These are phyloP conservation scores for Lanmaoa rubissima DNA, from an alignment of 768 basidiomycete genomes.

Conservation along the genomic window DNA sequence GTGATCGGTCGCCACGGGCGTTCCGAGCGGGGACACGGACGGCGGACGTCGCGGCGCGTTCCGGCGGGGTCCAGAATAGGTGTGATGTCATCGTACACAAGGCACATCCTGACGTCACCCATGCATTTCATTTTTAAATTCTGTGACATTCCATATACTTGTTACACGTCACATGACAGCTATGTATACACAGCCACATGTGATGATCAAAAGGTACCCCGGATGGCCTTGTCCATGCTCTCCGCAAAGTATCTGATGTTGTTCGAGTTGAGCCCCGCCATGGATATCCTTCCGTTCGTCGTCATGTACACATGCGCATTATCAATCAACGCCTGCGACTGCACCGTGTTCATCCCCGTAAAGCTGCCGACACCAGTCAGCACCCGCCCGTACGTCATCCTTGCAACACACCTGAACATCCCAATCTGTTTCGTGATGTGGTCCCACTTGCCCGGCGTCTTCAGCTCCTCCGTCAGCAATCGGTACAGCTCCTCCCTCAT, in stretches of 20 bases:
- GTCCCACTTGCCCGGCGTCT: conserved; percentile 93
- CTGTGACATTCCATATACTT: background rate
- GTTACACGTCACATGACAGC: background rate
- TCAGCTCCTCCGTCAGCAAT: conserved; percentile 64
- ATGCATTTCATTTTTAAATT: background rate
- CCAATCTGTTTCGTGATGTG: conserved; percentile 96
- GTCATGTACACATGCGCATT: conserved; percentile 86
- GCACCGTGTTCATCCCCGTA: conserved; percentile 70
- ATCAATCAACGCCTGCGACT: conserved; percentile 66
- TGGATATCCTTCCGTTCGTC: conserved; percentile 84
- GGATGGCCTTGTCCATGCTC: conserved; percentile 65
- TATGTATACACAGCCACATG: conserved; percentile 17
- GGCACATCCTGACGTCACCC: conserved; percentile 31
- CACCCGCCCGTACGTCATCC: background rate
- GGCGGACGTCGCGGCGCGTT: conserved; percentile 26
- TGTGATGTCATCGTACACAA: conserved; percentile 31
- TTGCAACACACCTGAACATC: conserved; percentile 79
- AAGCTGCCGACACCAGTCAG: conserved; percentile 50
- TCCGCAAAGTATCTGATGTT: conserved; percentile 80
- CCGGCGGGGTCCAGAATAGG: conserved; percentile 29
- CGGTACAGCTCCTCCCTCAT: conserved; percentile 83
- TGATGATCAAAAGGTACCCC: conserved; percentile 38
- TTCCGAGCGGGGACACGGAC: conserved; percentile 8
- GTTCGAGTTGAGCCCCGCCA: conserved; percentile 84
- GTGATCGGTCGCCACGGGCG: conserved; percentile 22